phyloP scores from a whole-genome alignment of 1,139 yeast genomes.

The Wickerhamomyces sp. region DNA sequence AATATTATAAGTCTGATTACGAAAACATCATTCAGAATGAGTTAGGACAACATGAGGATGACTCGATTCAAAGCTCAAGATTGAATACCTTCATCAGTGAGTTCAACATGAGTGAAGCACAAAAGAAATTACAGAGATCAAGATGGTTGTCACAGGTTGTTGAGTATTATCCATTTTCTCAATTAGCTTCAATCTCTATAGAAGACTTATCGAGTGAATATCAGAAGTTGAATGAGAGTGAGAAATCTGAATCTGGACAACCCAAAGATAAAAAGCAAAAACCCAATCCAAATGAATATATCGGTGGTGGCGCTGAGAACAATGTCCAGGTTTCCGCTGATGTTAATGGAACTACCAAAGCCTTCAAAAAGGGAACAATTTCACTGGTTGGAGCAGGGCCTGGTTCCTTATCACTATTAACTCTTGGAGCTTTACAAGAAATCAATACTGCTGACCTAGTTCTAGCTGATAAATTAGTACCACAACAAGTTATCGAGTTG shows the following conservation, averaged over 20 bases:
- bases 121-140: slow-evolving; percentile 55
- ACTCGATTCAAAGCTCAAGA: slow-evolving; percentile 52
- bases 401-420: slow-evolving; percentile 77
- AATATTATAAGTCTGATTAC: slow-evolving; percentile 14
- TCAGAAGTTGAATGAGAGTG: slow-evolving; percentile 8
- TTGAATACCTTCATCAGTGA: slow-evolving; percentile 62
- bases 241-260: slow-evolving; percentile 1
- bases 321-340: neutral
- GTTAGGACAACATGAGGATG: slow-evolving; percentile 62
- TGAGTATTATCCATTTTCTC: slow-evolving; percentile 78
- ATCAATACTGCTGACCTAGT: slow-evolving; percentile 80
- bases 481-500: slow-evolving; percentile 76
- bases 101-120: slow-evolving; percentile 47
- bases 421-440: slow-evolving; percentile 80
- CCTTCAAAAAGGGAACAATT: slow-evolving; percentile 44
- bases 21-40: slow-evolving; percentile 24
- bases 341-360: neutral
- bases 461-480: slow-evolving; percentile 89
- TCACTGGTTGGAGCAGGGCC: slow-evolving; percentile 94
- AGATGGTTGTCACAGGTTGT: slow-evolving; percentile 89
- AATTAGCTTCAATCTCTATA: slow-evolving; percentile 52
- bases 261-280: slow-evolving; percentile 1
- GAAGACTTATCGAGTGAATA: slow-evolving; percentile 50
- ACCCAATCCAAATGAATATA: neutral
- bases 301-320: neutral